These are phyloP conservation scores for Coccinonectria pachysandricola DNA, from an alignment of 2,329 filamentous ascomycete genomes.

Conservation along the genomic window DNA sequence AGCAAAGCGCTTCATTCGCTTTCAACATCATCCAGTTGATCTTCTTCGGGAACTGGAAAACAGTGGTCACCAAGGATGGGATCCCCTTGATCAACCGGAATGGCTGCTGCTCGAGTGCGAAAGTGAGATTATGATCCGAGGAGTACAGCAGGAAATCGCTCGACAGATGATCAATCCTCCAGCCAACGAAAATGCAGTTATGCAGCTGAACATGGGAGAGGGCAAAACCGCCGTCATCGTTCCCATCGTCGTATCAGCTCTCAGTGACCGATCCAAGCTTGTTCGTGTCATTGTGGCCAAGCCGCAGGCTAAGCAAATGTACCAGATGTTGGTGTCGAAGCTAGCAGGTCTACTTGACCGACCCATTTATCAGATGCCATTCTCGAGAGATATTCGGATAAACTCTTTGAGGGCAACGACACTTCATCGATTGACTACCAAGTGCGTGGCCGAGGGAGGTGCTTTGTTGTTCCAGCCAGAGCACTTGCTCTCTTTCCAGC, in stretches of 20 bases:
- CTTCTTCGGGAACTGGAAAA: constrained; percentile 36
- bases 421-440: constrained; percentile 29
- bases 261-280: constrained; percentile 41
- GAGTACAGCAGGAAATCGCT: constrained; percentile 49
- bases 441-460: constrained; percentile 41
- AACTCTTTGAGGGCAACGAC: constrained; percentile 14
- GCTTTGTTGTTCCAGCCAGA: constrained; percentile 54
- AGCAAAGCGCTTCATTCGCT: constrained; percentile 28
- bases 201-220: constrained; percentile 64
- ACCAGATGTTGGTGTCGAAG: constrained; percentile 20
- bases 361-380: constrained; percentile 46
- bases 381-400: constrained; percentile 40
- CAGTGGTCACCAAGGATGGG: constrained; percentile 46
- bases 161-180: constrained; percentile 39
- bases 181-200: constrained; percentile 35
- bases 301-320: constrained; percentile 50
- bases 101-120: constrained; percentile 56
- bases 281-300: constrained; percentile 52
- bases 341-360: constrained; percentile 46
- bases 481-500: constrained; percentile 51
- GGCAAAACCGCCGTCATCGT: constrained; percentile 62
- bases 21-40: constrained; percentile 15
- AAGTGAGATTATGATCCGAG: constrained; percentile 48
- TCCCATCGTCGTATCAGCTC: constrained; percentile 45
- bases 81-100: constrained; percentile 41